Evolutionary conservation across 768 basidiomycete genomes (phyloP).

Genomic region (Pisolithus albus): DNA sequence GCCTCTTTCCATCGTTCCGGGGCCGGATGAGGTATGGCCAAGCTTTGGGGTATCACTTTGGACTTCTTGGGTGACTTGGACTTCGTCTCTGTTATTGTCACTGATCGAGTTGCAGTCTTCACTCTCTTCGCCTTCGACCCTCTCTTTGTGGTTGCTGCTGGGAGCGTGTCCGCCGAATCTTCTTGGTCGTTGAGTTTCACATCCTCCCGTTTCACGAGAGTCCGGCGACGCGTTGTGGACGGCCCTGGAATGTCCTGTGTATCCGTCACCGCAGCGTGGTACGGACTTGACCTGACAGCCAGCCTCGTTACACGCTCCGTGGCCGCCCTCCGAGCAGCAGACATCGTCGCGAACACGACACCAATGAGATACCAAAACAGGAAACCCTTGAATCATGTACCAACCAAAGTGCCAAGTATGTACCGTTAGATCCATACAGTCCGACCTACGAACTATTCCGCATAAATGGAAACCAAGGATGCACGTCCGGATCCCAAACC

Average conservation of each 20-base stretch:
- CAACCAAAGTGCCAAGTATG: too few species aligned
- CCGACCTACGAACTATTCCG: too few species aligned
- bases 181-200: background rate
- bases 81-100: background rate
- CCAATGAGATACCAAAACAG: too few species aligned
- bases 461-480: slow-evolving; percentile 48
- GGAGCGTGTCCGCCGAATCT: background rate
- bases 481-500: slow-evolving; percentile 40
- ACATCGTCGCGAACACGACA: slow-evolving; percentile 10
- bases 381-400: too few species aligned
- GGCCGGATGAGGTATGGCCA: slow-evolving; percentile 58
- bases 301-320: slow-evolving; percentile 30
- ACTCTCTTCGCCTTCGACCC: slow-evolving; percentile 1
- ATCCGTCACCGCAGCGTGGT: slow-evolving; percentile 37
- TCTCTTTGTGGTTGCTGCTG: background rate
- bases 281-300: slow-evolving; percentile 36
- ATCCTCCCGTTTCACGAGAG: slow-evolving; percentile 27
- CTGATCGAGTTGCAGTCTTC: background rate
- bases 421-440: too few species aligned
- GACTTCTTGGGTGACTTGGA: slow-evolving; percentile 41
- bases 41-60: slow-evolving; percentile 47
- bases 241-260: slow-evolving; percentile 15
- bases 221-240: slow-evolving; percentile 11
- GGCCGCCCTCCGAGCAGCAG: slow-evolving; percentile 17
- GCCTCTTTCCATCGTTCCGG: slow-evolving; percentile 62